Evolutionary conservation across 148 eudicot species (phyloP).

Genomic region (Simmondsia chinensis): DNA sequence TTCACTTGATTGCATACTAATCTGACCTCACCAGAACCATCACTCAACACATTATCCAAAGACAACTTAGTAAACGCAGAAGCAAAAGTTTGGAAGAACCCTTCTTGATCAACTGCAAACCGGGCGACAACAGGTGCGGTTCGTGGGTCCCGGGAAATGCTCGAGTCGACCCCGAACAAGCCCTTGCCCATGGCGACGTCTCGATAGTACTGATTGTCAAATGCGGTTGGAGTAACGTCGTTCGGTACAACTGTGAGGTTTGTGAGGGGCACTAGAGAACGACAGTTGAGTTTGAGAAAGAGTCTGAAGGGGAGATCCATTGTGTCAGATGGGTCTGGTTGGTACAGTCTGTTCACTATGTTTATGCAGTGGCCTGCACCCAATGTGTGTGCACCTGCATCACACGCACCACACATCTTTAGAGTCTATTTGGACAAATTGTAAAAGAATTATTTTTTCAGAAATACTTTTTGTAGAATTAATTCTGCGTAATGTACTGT

Average conservation of each 20-base stretch:
- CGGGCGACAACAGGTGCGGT: slow-evolving; percentile 18
- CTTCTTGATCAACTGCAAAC: slow-evolving; percentile 25
- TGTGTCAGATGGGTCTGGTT: slow-evolving; percentile 2
- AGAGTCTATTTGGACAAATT: too few species aligned
- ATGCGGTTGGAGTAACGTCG: slow-evolving; percentile 29
- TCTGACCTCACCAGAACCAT: slow-evolving; percentile 37
- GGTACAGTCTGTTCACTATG: slow-evolving; percentile 24
- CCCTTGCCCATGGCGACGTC: slow-evolving; percentile 26
- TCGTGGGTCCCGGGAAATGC: slow-evolving; percentile 24
- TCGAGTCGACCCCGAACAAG: slow-evolving; percentile 30
- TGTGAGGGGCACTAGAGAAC: slow-evolving; percentile 7
- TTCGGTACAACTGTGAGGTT: slow-evolving; percentile 24
- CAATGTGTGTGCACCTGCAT: slow-evolving; percentile 51
- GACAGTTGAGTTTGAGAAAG: slow-evolving; percentile 24
- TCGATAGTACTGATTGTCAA: slow-evolving; percentile 39
- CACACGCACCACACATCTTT: too few species aligned
- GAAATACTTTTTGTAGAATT: too few species aligned
- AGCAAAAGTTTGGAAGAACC: slow-evolving; percentile 37
- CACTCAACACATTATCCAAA: slow-evolving; percentile 35
- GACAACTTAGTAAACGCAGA: slow-evolving; percentile 50
- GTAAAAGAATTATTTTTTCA: too few species aligned
- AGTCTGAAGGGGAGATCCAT: slow-evolving; percentile 16
- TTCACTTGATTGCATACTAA: slow-evolving; percentile 22
- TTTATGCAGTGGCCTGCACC: slow-evolving; percentile 47
- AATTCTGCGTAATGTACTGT: too few species aligned